phyloP scores from a whole-genome alignment of 345 rosid species.

The Ricinus communis region DNA sequence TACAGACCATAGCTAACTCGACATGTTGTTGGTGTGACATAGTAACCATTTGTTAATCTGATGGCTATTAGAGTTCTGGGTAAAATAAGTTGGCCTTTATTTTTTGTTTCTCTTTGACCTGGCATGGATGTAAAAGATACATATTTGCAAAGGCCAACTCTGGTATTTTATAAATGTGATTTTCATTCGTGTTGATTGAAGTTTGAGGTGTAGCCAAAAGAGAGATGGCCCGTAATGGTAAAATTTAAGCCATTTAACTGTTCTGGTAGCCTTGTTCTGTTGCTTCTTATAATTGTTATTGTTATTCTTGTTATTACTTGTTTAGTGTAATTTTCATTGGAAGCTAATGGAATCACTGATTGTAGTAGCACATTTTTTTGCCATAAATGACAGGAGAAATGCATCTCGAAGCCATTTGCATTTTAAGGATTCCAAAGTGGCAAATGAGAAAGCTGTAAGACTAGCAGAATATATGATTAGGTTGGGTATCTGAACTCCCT shows the following conservation, averaged over 20 bases:
- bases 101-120: too few species aligned
- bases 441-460: slow-evolving; percentile 56
- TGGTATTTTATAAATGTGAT: too few species aligned
- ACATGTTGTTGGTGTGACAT: neutral
- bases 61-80: neutral
- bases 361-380: neutral
- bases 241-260: neutral
- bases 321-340: neutral
- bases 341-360: slow-evolving; percentile 7
- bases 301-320: neutral
- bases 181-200: too few species aligned
- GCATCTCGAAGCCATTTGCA: slow-evolving; percentile 45
- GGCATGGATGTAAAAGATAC: too few species aligned
- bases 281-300: neutral
- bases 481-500: slow-evolving; percentile 34
- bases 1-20: neutral
- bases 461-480: slow-evolving; percentile 61
- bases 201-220: neutral
- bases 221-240: neutral
- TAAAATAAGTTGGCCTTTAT: neutral
- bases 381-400: slow-evolving; percentile 52
- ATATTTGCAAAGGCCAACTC: too few species aligned
- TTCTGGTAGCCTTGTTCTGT: neutral
- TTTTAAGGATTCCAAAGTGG: slow-evolving; percentile 41
- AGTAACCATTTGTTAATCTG: neutral